Percentiles rank a stretch among this genome's conserved stretches.
phyloP scores from a whole-genome alignment of 768 basidiomycete genomes.

The Panellus pusillus region DNA sequence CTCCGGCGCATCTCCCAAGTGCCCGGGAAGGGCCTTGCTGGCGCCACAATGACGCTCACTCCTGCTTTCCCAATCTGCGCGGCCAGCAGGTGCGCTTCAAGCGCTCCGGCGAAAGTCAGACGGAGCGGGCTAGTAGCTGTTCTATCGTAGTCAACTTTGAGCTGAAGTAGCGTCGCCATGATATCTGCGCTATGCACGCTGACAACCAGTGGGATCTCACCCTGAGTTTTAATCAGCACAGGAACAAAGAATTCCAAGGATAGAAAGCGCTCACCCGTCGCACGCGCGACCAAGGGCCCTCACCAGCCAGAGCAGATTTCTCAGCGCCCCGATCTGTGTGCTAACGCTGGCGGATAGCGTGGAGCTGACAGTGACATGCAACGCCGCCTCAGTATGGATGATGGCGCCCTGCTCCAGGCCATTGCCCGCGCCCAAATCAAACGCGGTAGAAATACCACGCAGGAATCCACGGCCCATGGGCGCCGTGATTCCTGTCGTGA shows the following conservation, averaged over 20 bases:
- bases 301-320: slow-evolving; percentile 59
- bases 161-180: slow-evolving; percentile 73
- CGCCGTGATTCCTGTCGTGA: slow-evolving; percentile 66
- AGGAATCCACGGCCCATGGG: slow-evolving; percentile 57
- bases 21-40: slow-evolving; percentile 68
- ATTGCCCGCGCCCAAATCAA: slow-evolving; percentile 57
- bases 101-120: slow-evolving; percentile 63
- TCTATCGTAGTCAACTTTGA: slow-evolving; percentile 71
- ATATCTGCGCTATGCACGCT: slow-evolving; percentile 76
- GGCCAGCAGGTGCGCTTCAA: slow-evolving; percentile 70
- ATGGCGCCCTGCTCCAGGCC: slow-evolving; percentile 64
- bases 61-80: slow-evolving; percentile 54
- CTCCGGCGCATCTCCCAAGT: slow-evolving; percentile 74
- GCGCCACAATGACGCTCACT: slow-evolving; percentile 48
- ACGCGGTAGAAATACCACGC: slow-evolving; percentile 60
- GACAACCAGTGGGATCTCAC: slow-evolving; percentile 71
- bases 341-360: slow-evolving; percentile 59
- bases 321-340: slow-evolving; percentile 73
- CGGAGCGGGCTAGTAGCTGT: slow-evolving; percentile 40
- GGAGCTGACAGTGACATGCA: slow-evolving; percentile 65
- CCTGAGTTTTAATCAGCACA: slow-evolving; percentile 40
- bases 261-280: slow-evolving; percentile 35
- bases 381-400: slow-evolving; percentile 58
- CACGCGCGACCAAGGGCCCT: slow-evolving; percentile 33
- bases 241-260: neutral